Percentiles rank a stretch among this genome's conserved stretches.
These are phyloP conservation scores for Cryptosporidium andersoni DNA, from an alignment of 169 alveolate species.

Conservation along the genomic window DNA sequence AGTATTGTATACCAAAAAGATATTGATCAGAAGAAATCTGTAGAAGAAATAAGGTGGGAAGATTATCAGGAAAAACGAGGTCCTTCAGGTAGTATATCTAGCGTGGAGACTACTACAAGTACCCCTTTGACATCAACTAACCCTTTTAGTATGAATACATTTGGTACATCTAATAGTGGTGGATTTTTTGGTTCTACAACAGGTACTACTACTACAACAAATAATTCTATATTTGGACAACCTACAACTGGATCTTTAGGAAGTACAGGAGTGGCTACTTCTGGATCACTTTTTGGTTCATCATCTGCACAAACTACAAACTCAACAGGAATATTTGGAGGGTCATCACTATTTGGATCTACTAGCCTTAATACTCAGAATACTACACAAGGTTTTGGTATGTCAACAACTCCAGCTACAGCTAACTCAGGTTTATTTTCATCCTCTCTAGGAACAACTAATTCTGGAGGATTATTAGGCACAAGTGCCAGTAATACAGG, in stretches of 20 bases:
- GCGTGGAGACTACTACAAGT: not conserved
- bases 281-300: slow-evolving; percentile 27
- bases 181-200: slow-evolving; percentile 28
- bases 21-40: slow-evolving; percentile 66
- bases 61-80: slow-evolving; percentile 70
- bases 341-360: slow-evolving; percentile 31
- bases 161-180: slow-evolving; percentile 16
- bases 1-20: slow-evolving; percentile 58
- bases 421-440: slow-evolving; percentile 39
- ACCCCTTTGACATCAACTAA: not conserved
- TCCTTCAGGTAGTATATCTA: slow-evolving; percentile 37
- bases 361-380: not conserved
- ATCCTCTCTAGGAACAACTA: not conserved
- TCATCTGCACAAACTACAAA: slow-evolving; percentile 13
- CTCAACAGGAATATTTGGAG: not conserved
- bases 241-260: slow-evolving; percentile 9
- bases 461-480: slow-evolving; percentile 12
- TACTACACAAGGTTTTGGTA: slow-evolving; percentile 9
- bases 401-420: slow-evolving; percentile 15
- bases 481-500: slow-evolving; percentile 4
- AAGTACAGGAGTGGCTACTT: slow-evolving; percentile 5
- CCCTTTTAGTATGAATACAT: slow-evolving; percentile 11
- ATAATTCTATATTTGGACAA: slow-evolving; percentile 49
- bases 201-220: slow-evolving; percentile 7
- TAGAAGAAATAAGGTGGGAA: slow-evolving; percentile 68